These are phyloP conservation scores for Sonneratia caseolaris DNA, from an alignment of 345 rosid species.

Conservation along the genomic window DNA sequence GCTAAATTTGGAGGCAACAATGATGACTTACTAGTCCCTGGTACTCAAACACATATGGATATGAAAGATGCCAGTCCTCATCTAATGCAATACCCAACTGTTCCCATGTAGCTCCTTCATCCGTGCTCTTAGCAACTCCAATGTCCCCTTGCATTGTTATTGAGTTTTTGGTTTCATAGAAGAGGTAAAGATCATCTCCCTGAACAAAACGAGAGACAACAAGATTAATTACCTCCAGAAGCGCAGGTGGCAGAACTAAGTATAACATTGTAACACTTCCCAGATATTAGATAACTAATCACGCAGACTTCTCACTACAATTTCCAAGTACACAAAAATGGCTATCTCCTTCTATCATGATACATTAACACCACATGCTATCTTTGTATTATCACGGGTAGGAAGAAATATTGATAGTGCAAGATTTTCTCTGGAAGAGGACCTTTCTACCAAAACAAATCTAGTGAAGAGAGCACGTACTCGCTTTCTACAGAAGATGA, in stretches of 20 bases:
- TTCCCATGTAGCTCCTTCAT: constrained; percentile 88
- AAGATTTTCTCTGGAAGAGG: too few relatives aligned
- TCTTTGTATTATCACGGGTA: not conserved
- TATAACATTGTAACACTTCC: not conserved
- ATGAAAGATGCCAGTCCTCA: constrained; percentile 95
- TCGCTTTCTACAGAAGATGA: not conserved
- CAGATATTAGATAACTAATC: not conserved
- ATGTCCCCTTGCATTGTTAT: constrained; percentile 90
- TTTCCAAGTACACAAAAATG: not conserved
- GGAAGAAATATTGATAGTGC: too few relatives aligned
- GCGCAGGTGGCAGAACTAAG: too few relatives aligned
- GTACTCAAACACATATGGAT: constrained; percentile 71
- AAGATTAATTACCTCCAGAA: not conserved
- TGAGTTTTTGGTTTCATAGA: constrained; percentile 75
- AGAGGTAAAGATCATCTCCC: constrained; percentile 66
- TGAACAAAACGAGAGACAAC: constrained; percentile 15
- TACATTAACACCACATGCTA: not conserved
- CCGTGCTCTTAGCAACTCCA: constrained; percentile 72
- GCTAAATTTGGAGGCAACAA: not conserved
- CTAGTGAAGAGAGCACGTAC: too few relatives aligned
- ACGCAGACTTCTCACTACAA: not conserved
- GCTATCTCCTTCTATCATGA: not conserved
- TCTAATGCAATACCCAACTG: constrained; percentile 84
- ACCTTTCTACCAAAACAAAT: too few relatives aligned
- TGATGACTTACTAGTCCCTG: constrained; percentile 49